These are phyloP conservation scores for Fraxinus pennsylvanica DNA, from an alignment of 257 asterid species.

Conservation along the genomic window DNA sequence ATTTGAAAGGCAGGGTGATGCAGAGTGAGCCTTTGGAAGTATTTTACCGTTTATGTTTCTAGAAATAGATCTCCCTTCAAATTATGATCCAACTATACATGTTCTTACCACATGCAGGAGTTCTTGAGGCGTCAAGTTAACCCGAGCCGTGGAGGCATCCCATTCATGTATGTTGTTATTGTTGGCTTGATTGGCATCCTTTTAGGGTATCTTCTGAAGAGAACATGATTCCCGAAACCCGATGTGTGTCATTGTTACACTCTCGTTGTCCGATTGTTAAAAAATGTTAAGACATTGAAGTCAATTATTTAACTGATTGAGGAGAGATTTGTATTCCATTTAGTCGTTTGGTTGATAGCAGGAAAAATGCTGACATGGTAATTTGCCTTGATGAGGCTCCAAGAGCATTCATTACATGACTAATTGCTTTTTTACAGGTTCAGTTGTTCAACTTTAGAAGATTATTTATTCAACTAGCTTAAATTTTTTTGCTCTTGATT, in stretches of 20 bases:
- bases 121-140: constrained; percentile 65
- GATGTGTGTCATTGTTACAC: constrained; percentile 16
- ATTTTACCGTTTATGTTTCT: background rate
- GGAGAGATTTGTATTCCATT: constrained; percentile 40
- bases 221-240: constrained; percentile 36
- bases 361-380: constrained; percentile 39
- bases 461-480: background rate
- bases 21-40: background rate
- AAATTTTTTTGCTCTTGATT: background rate
- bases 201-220: constrained; percentile 83
- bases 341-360: constrained; percentile 43
- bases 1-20: background rate
- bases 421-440: constrained; percentile 23
- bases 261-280: constrained; percentile 30
- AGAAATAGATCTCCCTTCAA: background rate
- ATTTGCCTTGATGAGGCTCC: constrained; percentile 28
- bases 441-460: background rate
- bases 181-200: constrained; percentile 75
- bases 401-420: constrained; percentile 51
- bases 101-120: constrained; percentile 51
- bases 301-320: constrained; percentile 29
- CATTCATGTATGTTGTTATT: constrained; percentile 65
- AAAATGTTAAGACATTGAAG: constrained; percentile 42
- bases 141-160: constrained; percentile 61
- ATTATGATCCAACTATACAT: background rate